Conservation (phyloP, 495 filamentous ascomycete species). For the Penicillium ochrochloron region DNA sequence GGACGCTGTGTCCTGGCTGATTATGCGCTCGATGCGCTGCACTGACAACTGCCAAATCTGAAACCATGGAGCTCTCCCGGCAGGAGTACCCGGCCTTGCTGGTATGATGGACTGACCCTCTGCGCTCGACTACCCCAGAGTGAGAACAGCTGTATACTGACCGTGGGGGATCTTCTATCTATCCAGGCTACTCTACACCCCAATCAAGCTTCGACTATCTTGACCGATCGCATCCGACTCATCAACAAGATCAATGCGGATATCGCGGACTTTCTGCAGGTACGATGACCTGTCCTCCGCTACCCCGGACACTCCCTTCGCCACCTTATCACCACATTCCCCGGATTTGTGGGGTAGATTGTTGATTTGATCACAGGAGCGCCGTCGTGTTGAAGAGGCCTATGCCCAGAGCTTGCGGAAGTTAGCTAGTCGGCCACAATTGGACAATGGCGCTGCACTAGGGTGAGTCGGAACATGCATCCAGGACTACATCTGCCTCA, state of each 20-base stretch:
- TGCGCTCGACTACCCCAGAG: conserved; percentile 8
- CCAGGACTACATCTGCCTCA: background rate
- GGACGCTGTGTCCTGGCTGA: conserved; percentile 24
- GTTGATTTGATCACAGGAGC: conserved; percentile 65
- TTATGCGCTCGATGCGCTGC: conserved; percentile 45
- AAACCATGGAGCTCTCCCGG: conserved; percentile 77
- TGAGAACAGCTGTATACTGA: conserved; percentile 18
- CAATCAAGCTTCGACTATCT: conserved; percentile 77
- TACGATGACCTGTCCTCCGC: conserved; percentile 46
- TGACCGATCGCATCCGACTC: conserved; percentile 86
- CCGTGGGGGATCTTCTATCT: conserved; percentile 20
- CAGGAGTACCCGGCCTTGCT: conserved; percentile 95
- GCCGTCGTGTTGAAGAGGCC: conserved; percentile 86
- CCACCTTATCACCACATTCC: conserved; percentile 10
- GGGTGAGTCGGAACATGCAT: conserved; percentile 62
- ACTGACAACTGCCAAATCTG: conserved; percentile 36
- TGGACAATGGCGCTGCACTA: conserved; percentile 75
- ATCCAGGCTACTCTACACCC: conserved; percentile 80
- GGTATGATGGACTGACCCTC: conserved; percentile 60
- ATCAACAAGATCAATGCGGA: conserved; percentile 86
- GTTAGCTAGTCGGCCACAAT: conserved; percentile 69
- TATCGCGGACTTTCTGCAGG: conserved; percentile 97
- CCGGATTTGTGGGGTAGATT: conserved; percentile 13
- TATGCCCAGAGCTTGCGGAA: conserved; percentile 87
- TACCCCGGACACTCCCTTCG: conserved; percentile 13